Base-by-base conservation (phyloP, 1,284 basidiomycete genomes). In the Ceratobasidium theobromae region DNA sequence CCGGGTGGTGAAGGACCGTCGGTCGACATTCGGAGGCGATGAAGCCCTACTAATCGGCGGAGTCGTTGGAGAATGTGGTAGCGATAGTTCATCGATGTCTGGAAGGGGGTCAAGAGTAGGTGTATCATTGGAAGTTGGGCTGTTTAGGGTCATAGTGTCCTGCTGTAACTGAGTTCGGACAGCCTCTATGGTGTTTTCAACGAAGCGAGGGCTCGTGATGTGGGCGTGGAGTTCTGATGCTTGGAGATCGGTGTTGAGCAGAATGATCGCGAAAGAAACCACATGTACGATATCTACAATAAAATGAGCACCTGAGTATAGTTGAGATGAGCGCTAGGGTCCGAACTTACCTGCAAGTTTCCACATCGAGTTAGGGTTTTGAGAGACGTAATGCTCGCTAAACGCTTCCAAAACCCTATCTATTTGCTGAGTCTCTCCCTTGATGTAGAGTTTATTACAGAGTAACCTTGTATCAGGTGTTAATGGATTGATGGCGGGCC, bases 181-280 rank as follows among this genome's bases (percentile, higher is more conserved):
- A 21, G 62, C 52, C 12, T 65, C 62, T 27, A 65, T 53, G 2
- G 62, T 48, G 28, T 65, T 65, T 4, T 65, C 62, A 14, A 65
- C 41, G 23, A 65, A 65, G 6, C 52, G 52, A 43, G 28, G 46
- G 18, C 41, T 65, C 9, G 62, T 65, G 8, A 65, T 65, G 25
- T 65, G 62, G 1, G 62, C 21, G 21, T 65, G 40, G n/a, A 65
- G 62, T 28, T 65, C 62, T n/a, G 52, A 18, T 27, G 62, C 62
- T 52, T 65, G 62, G 28, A 65, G 62, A 52, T 65, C 62, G 41
- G 62, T 65, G 32, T 65, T 65, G 27, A 65, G 52, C 16, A 65
- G 41, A 23, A 65, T 65, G 52, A 65, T 65, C n/a, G 62, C 62
- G 18, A 65, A 65, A 2, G 62, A 46, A 2, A 65, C 51, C 18